These are phyloP conservation scores for Suillus alpinus DNA, from an alignment of 768 basidiomycete genomes.

Conservation along the genomic window DNA sequence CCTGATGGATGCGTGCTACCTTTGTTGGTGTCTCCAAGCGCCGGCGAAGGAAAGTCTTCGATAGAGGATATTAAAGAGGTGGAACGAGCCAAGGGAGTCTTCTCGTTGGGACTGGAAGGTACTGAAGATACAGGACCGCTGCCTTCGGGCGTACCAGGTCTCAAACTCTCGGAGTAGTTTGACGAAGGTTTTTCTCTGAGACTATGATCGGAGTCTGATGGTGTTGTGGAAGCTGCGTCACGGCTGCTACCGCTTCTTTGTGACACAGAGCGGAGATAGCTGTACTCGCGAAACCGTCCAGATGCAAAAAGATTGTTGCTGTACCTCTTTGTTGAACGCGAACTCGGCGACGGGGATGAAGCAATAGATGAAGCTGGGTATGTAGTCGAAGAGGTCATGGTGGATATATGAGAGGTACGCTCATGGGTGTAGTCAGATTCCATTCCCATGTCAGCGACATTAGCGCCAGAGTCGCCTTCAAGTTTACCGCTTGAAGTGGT, in stretches of 20 bases:
- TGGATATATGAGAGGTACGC: slow-evolving; percentile 32
- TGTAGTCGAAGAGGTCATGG: slow-evolving; percentile 37
- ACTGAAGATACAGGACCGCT: slow-evolving; percentile 37
- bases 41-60: slow-evolving; percentile 24
- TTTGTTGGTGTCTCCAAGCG: slow-evolving; percentile 12
- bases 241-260: slow-evolving; percentile 41
- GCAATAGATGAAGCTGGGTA: slow-evolving; percentile 39
- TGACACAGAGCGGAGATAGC: slow-evolving; percentile 59
- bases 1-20: slow-evolving; percentile 28
- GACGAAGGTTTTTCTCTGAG: slow-evolving; percentile 43
- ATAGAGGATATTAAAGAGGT: slow-evolving; percentile 39
- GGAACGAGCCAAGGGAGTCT: slow-evolving; percentile 39
- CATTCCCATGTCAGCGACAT: slow-evolving; percentile 13
- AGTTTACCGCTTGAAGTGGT: slow-evolving; percentile 12
- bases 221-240: slow-evolving; percentile 40
- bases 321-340: slow-evolving; percentile 63
- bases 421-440: slow-evolving; percentile 33
- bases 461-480: slow-evolving; percentile 16
- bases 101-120: slow-evolving; percentile 42
- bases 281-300: slow-evolving; percentile 72
- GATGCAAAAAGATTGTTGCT: slow-evolving; percentile 88
- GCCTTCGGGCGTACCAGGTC: slow-evolving; percentile 57
- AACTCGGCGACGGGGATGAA: slow-evolving; percentile 33
- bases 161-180: slow-evolving; percentile 44
- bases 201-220: slow-evolving; percentile 45